Evolutionary conservation across 2,329 filamentous ascomycete genomes (phyloP).

Genomic region (Chaetomium sp.): DNA sequence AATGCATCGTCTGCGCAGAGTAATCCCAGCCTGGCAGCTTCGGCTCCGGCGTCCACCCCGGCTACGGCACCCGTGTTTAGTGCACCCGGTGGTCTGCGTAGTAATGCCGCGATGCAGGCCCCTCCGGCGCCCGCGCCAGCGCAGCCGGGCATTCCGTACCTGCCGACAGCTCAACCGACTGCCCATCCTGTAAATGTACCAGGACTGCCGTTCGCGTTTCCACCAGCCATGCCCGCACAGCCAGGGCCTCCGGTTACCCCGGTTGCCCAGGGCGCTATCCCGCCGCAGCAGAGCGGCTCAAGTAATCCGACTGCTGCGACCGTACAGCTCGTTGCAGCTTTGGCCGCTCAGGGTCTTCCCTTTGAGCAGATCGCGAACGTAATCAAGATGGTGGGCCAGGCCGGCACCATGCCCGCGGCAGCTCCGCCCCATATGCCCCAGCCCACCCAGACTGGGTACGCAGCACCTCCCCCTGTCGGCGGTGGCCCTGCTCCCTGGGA

Average conservation of each 20-base stretch:
- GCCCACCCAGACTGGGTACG: slow-evolving; percentile 48
- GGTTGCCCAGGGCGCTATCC: slow-evolving; percentile 36
- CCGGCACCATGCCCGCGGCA: slow-evolving; percentile 40
- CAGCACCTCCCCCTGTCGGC: slow-evolving; percentile 35
- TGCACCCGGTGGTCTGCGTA: slow-evolving; percentile 29
- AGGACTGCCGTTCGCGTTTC: slow-evolving; percentile 41
- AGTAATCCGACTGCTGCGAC: slow-evolving; percentile 49
- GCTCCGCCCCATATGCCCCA: slow-evolving; percentile 43
- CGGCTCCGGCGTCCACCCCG: slow-evolving; percentile 46
- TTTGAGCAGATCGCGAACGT: slow-evolving; percentile 74
- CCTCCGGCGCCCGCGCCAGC: slow-evolving; percentile 30
- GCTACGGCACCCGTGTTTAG: slow-evolving; percentile 35
- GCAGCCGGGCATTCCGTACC: slow-evolving; percentile 35
- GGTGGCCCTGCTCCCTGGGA: slow-evolving; percentile 42
- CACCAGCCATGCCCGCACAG: slow-evolving; percentile 33
- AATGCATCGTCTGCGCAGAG: slow-evolving; percentile 57
- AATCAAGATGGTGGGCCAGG: slow-evolving; percentile 53
- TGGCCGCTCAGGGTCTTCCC: slow-evolving; percentile 73
- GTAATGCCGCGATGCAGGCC: slow-evolving; percentile 36
- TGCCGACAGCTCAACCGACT: slow-evolving; percentile 46
- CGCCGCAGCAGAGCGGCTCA: slow-evolving; percentile 34
- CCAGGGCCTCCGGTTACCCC: slow-evolving; percentile 31
- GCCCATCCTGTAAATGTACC: slow-evolving; percentile 63
- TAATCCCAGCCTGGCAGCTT: slow-evolving; percentile 47
- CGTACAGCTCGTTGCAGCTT: slow-evolving; percentile 71